Percentiles rank a stretch among this genome's conserved stretches.
phyloP scores from a whole-genome alignment of 805 yeast genomes.

The Kodamaea neixiangensis region DNA sequence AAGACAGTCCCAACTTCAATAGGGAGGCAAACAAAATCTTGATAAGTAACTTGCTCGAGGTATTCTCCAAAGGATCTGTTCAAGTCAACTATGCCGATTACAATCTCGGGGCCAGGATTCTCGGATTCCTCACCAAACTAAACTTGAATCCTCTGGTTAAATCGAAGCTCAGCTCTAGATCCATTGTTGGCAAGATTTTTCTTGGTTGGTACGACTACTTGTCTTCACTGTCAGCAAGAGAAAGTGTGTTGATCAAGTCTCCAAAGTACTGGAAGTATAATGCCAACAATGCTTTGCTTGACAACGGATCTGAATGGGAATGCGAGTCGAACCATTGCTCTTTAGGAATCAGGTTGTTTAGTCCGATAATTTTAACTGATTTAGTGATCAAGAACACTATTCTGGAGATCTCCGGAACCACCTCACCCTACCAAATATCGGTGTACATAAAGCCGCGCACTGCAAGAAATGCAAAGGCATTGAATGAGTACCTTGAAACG shows the following conservation, averaged over 20 bases:
- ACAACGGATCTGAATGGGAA: conserved; percentile 36
- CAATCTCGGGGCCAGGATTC: conserved; percentile 37
- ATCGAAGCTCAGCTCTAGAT: conserved; percentile 18
- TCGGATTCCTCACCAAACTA: conserved; percentile 38
- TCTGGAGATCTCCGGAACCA: conserved; percentile 15
- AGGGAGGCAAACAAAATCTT: conserved; percentile 24
- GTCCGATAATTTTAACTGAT: conserved; percentile 37
- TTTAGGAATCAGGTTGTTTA: conserved; percentile 36
- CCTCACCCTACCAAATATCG: conserved; percentile 15
- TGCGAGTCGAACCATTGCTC: conserved; percentile 32
- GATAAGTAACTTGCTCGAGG: conserved; percentile 31
- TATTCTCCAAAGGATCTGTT: conserved; percentile 35
- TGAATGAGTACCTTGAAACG: conserved; percentile 21
- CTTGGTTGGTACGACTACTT: conserved; percentile 45
- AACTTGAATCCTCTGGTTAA: conserved; percentile 13
- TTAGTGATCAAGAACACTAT: conserved; percentile 21
- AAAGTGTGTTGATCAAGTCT: conserved; percentile 17
- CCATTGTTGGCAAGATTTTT: conserved; percentile 28
- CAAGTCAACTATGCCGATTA: conserved; percentile 43
- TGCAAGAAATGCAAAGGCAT: conserved; percentile 16
- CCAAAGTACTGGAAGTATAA: conserved; percentile 31
- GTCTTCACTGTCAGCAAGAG: conserved; percentile 15
- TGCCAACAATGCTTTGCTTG: conserved; percentile 40
- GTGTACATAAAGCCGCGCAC: conserved; percentile 34
- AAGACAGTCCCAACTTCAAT: conserved; percentile 10